Base-by-base conservation (phyloP, 768 basidiomycete genomes). In the Calocera cornea region DNA sequence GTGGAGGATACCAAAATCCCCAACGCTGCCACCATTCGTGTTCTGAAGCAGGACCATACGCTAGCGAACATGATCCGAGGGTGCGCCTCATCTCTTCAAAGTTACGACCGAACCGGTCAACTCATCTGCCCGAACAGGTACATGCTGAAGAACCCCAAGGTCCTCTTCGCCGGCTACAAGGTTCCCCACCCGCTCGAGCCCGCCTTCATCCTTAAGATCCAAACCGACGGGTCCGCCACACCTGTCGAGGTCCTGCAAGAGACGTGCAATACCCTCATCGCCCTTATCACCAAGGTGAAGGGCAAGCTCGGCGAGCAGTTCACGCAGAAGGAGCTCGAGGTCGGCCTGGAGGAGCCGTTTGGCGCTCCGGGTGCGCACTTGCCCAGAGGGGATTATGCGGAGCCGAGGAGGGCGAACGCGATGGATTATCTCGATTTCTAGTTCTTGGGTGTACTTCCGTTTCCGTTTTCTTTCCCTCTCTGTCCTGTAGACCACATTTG, bases 151-250 rank as follows among this genome's bases (percentile, higher is more conserved):
- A 89, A 90, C 84, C 88, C 91, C 5, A 82, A 87, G 71, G 86
- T 97, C 71, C 86, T 94, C 69, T 98, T 98, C 75, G 95, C 95
- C 0, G 97, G 97, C 1, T 98, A 98, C 86, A 93, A 95, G 79
- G 92, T 94, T 41, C 95, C 95, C 0, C 97, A 97, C 73, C 95
- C 97, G 0, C 85, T 95, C 24, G 92, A 97, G 70, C 93, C 95
- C 8, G 84, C 94, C 76, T 95, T 98, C 78, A 81, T 91, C 67
- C 85, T 99, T 77, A 97, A 97, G 77, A 85, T 98, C 66, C 97
- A 97, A 78, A 97, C 95, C 1, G 93, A 97, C 76, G 92, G 93
- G 27, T 81, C 85, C 1, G 78, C 87, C 54, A 90, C 94, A 19
- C 93, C 95, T 0, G 84, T 91, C 71, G 84, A 83, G 24, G 86